Percentiles rank a stretch among this genome's conserved stretches.
Evolutionary conservation across 768 basidiomycete species (phyloP).

Genomic region (Rhodotorula toruloides): DNA sequence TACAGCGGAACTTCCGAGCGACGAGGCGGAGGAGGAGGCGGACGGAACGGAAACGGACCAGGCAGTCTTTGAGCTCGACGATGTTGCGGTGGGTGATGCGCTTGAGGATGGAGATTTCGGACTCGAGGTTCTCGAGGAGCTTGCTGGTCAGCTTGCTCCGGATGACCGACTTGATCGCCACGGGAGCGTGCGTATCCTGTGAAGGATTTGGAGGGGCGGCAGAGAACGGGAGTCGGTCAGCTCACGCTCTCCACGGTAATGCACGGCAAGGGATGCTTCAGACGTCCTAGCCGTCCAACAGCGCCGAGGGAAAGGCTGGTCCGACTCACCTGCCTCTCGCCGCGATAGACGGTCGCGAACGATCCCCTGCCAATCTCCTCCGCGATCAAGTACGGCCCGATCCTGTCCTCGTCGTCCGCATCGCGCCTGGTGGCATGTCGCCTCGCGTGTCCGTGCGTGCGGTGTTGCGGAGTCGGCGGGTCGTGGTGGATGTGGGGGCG

Average conservation of each 20-base stretch:
- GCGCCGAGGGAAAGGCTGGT: too few species aligned
- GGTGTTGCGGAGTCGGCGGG: neutral
- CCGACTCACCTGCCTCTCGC: slow-evolving; percentile 21
- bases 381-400: slow-evolving; percentile 46
- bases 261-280: too few species aligned
- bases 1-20: neutral
- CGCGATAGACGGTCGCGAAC: slow-evolving; percentile 81
- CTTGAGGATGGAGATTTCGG: slow-evolving; percentile 95
- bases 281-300: too few species aligned
- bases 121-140: slow-evolving; percentile 94
- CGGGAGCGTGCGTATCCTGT: slow-evolving; percentile 15
- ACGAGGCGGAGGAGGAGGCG: neutral
- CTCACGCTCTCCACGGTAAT: too few species aligned
- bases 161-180: slow-evolving; percentile 93
- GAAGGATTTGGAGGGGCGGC: neutral
- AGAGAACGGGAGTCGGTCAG: neutral
- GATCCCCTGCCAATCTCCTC: slow-evolving; percentile 61
- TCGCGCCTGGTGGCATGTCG: too few species aligned
- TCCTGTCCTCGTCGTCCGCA: slow-evolving; percentile 39
- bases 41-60: slow-evolving; percentile 55
- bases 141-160: slow-evolving; percentile 81
- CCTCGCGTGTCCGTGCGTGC: neutral
- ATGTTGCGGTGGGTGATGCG: slow-evolving; percentile 87
- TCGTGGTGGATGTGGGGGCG: neutral
- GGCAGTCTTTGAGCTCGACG: slow-evolving; percentile 84